These are phyloP conservation scores for Eimeria mitis DNA, from an alignment of 169 alveolate species.

Conservation along the genomic window DNA sequence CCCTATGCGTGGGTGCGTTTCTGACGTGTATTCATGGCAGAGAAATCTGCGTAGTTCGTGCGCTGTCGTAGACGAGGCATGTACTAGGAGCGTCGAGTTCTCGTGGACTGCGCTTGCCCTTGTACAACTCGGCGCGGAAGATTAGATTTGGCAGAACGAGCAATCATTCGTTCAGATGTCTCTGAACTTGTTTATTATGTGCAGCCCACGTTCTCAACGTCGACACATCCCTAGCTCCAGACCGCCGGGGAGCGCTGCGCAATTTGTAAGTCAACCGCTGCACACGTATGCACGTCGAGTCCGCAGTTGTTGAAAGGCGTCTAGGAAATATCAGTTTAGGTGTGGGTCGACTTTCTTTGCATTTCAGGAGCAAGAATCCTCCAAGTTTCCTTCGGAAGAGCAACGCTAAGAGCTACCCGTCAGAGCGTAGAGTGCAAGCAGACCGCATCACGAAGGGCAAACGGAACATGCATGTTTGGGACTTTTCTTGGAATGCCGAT, in stretches of 20 bases:
- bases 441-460: conserved; percentile 19
- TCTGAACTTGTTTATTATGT: not conserved
- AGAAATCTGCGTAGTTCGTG: not conserved
- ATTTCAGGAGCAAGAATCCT: conserved; percentile 44
- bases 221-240: conserved; percentile 43
- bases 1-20: conserved; percentile 61
- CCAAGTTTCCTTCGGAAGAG: conserved; percentile 69
- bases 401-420: conserved; percentile 37
- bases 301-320: not conserved
- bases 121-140: not conserved
- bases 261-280: conserved; percentile 8
- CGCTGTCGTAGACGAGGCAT: not conserved
- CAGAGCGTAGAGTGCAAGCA: conserved; percentile 32
- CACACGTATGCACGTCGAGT: not conserved
- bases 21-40: not conserved
- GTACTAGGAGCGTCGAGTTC: not conserved
- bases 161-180: not conserved
- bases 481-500: conserved; percentile 42
- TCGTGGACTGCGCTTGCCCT: not conserved
- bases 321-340: too few species aligned
- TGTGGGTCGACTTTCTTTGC: not conserved
- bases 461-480: not conserved
- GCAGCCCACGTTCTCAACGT: conserved; percentile 59
- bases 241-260: conserved; percentile 40
- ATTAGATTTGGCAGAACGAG: not conserved